A percentile compares a stretch with the other conserved stretches of the same genome.
Evolutionary conservation across 2,329 filamentous ascomycete genomes (phyloP).

Genomic region (Colletotrichum chlorophyti): DNA sequence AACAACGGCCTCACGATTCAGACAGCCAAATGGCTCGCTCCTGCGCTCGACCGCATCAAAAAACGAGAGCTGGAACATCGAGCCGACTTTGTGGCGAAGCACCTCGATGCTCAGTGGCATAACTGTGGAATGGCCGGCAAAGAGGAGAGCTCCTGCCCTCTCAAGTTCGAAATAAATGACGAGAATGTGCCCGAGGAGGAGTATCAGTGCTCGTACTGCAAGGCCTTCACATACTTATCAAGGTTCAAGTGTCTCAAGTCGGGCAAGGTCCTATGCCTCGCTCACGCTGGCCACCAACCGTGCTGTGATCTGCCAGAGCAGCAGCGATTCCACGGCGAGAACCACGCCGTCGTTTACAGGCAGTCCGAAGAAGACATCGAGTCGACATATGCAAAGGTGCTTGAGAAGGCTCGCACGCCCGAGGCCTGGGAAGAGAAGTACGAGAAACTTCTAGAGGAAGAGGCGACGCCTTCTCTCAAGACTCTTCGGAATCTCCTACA

Average conservation of each 20-base stretch:
- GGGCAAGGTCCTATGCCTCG: conserved; percentile 81
- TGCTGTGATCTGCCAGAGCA: conserved; percentile 77
- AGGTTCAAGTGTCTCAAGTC: conserved; percentile 85
- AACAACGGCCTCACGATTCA: conserved; percentile 73
- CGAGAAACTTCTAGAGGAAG: conserved; percentile 82
- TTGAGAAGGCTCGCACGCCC: conserved; percentile 85
- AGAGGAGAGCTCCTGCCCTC: conserved; percentile 59
- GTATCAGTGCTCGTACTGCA: conserved; percentile 91
- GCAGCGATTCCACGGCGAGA: conserved; percentile 71
- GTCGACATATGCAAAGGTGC: conserved; percentile 74
- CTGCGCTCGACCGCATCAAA: conserved; percentile 81
- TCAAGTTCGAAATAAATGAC: conserved; percentile 72
- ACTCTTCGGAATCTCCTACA: conserved; percentile 81
- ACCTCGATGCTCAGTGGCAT: conserved; percentile 62
- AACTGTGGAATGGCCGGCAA: conserved; percentile 58
- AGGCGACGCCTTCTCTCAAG: conserved; percentile 85
- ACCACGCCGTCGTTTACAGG: conserved; percentile 80
- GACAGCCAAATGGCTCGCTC: conserved; percentile 93
- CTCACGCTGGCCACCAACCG: conserved; percentile 79
- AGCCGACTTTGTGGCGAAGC: conserved; percentile 70
- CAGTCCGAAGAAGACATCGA: conserved; percentile 76
- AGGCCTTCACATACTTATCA: conserved; percentile 89
- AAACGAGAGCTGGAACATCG: conserved; percentile 76
- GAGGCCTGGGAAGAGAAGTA: conserved; percentile 93
- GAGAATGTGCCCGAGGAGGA: conserved; percentile 87